phyloP scores from a whole-genome alignment of 345 rosid species.

The Sapria himalayana region DNA sequence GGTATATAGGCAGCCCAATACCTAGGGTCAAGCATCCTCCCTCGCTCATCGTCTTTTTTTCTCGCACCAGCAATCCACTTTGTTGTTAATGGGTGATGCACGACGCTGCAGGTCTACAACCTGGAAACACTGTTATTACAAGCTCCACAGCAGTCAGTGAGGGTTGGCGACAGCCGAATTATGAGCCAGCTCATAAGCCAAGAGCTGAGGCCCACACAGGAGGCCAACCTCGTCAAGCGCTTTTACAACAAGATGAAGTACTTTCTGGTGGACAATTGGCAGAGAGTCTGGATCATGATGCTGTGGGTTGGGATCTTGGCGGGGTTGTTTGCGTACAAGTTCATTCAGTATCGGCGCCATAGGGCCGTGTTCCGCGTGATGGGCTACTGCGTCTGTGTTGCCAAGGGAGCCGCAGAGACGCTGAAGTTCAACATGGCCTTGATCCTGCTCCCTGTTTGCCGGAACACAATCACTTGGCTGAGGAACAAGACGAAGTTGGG shows the following conservation, averaged over 20 bases:
- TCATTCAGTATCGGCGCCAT: constrained; percentile 37
- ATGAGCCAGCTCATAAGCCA: constrained; percentile 68
- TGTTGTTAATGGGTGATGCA: background rate
- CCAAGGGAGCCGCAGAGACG: constrained; percentile 80
- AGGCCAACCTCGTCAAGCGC: constrained; percentile 25
- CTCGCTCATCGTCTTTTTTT: too few species aligned
- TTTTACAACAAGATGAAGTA: constrained; percentile 27
- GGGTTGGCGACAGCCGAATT: constrained; percentile 38
- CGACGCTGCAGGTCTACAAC: constrained; percentile 28
- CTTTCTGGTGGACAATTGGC: constrained; percentile 66
- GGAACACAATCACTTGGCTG: constrained; percentile 83
- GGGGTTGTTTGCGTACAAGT: constrained; percentile 55
- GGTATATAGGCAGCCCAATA: too few species aligned
- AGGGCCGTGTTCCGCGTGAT: constrained; percentile 29
- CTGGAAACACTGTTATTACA: constrained; percentile 52
- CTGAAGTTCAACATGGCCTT: constrained; percentile 82
- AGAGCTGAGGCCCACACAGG: constrained; percentile 55
- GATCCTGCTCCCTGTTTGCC: constrained; percentile 55
- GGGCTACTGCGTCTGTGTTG: constrained; percentile 76
- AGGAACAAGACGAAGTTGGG: constrained; percentile 73
- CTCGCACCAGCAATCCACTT: too few species aligned
- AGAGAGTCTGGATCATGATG: constrained; percentile 60
- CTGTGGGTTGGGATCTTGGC: constrained; percentile 41
- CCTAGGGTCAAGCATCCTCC: too few species aligned
- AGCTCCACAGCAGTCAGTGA: constrained; percentile 63